A percentile compares a stretch with the other conserved stretches of the same genome.
phyloP scores from a whole-genome alignment of 1,284 basidiomycete genomes.

The Apiotrichum siamense region DNA sequence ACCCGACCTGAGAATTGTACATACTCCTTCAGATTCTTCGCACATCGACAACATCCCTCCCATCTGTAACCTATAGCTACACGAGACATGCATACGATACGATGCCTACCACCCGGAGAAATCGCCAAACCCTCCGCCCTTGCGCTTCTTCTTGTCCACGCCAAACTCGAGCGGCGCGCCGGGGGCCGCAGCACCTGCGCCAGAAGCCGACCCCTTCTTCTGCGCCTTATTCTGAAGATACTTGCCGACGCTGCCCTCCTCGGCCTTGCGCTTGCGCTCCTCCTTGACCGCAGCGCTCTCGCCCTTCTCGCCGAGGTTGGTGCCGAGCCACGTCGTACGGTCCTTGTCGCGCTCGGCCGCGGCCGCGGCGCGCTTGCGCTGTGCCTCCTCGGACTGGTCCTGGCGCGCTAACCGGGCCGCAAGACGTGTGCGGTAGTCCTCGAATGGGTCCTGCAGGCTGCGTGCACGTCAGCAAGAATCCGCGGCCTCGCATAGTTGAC shows the following conservation, averaged over 20 bases:
- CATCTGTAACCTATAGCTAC: background rate
- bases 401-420: conserved; percentile 41
- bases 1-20: too few relatives aligned
- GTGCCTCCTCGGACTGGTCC: conserved; percentile 42
- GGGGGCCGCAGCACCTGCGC: background rate
- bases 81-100: background rate
- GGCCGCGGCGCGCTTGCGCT: conserved; percentile 34
- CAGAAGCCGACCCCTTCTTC: background rate
- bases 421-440: conserved; percentile 46
- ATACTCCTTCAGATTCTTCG: too few relatives aligned
- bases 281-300: conserved; percentile 29
- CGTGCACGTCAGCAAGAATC: background rate
- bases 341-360: conserved; percentile 48
- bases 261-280: conserved; percentile 33
- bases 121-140: conserved; percentile 48
- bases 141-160: conserved; percentile 46
- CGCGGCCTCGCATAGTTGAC: too few relatives aligned
- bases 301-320: conserved; percentile 44
- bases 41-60: too few relatives aligned
- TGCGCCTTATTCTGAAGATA: conserved; percentile 38
- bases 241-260: conserved; percentile 46
- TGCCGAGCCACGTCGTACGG: conserved; percentile 48
- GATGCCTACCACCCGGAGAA: conserved; percentile 45
- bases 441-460: conserved; percentile 50
- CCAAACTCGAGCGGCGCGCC: conserved; percentile 33